Conservation (phyloP, 2,329 filamentous ascomycete species). For the Cytospora schulzeri region DNA sequence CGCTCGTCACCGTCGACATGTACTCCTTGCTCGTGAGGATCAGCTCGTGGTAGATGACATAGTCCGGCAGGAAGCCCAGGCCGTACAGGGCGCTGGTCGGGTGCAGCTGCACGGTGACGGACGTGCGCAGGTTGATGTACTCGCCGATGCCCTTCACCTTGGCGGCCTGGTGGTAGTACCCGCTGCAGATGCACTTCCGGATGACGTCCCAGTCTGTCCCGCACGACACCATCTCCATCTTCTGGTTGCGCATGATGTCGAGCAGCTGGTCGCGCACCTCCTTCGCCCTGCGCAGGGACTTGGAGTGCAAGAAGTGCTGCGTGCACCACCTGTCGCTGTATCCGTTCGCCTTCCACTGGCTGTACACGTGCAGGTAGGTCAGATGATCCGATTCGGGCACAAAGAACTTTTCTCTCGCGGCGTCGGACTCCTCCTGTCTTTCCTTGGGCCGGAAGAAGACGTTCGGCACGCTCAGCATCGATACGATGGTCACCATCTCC, state of each 20-base stretch:
- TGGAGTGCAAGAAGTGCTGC: conserved; percentile 93
- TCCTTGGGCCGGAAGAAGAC: conserved; percentile 98
- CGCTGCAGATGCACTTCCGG: conserved; percentile 93
- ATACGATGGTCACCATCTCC: conserved; percentile 97
- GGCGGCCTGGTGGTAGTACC: conserved; percentile 97
- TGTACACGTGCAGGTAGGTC: conserved; percentile 93
- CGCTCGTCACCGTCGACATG: conserved; percentile 94
- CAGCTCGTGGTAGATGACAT: conserved; percentile 96
- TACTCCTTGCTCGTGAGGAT: conserved; percentile 97
- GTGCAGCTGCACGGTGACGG: conserved; percentile 90
- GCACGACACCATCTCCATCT: conserved; percentile 84
- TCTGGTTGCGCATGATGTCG: conserved; percentile 93
- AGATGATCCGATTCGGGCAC: conserved; percentile 97
- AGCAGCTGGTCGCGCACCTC: conserved; percentile 92
- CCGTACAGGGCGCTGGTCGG: conserved; percentile 93
- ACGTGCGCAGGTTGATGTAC: conserved; percentile 94
- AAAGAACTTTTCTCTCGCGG: conserved; percentile 96
- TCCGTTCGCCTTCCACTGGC: conserved; percentile 91
- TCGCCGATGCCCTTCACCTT: conserved; percentile 96
- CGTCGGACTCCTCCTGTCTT: conserved; percentile 92
- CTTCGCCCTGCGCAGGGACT: conserved; percentile 85
- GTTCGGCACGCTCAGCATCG: conserved; percentile 94
- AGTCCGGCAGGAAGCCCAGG: conserved; percentile 89
- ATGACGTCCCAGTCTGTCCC: conserved; percentile 98
- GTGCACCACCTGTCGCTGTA: conserved; percentile 90